These are phyloP conservation scores for Neofusicoccum sp. DNA, from an alignment of 2,329 filamentous ascomycete species.

Conservation along the genomic window DNA sequence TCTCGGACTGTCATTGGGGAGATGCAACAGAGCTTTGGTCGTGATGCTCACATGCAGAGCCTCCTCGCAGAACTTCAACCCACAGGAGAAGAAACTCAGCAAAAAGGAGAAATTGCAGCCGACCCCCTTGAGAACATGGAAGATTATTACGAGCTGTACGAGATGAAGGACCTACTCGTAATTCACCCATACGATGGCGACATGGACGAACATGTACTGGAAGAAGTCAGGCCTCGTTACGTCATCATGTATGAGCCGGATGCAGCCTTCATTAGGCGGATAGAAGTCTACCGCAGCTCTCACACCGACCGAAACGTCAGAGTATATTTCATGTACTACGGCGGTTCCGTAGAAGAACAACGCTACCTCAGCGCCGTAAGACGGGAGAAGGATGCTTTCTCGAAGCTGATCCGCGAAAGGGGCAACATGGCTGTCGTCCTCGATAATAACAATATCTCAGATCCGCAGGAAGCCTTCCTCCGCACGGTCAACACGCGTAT, in stretches of 20 bases:
- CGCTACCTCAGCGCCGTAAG: conserved; percentile 84
- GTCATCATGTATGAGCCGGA: conserved; percentile 99
- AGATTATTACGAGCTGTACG: conserved; percentile 85
- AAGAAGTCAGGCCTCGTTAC: conserved; percentile 89
- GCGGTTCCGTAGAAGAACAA: conserved; percentile 92
- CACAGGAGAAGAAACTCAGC: conserved; percentile 71
- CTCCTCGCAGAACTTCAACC: conserved; percentile 80
- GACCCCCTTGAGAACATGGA: conserved; percentile 91
- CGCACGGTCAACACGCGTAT: conserved; percentile 96
- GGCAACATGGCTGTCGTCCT: conserved; percentile 89
- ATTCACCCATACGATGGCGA: conserved; percentile 94
- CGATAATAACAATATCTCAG: conserved; percentile 67
- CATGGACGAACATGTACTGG: conserved; percentile 92
- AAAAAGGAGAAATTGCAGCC: conserved; percentile 71
- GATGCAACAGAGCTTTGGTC: conserved; percentile 65
- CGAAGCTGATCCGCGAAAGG: conserved; percentile 89
- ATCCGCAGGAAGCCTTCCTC: conserved; percentile 87
- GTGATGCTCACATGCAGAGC: conserved; percentile 75
- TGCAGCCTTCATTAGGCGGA: conserved; percentile 85
- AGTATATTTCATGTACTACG: conserved; percentile 97
- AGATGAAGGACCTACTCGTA: conserved; percentile 84
- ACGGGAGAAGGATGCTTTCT: conserved; percentile 96
- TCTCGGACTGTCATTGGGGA: conserved; percentile 70
- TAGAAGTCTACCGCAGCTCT: conserved; percentile 94
- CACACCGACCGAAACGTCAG: conserved; percentile 85